Base-by-base conservation (phyloP, 148 eudicot genomes). In the Silene conica region DNA sequence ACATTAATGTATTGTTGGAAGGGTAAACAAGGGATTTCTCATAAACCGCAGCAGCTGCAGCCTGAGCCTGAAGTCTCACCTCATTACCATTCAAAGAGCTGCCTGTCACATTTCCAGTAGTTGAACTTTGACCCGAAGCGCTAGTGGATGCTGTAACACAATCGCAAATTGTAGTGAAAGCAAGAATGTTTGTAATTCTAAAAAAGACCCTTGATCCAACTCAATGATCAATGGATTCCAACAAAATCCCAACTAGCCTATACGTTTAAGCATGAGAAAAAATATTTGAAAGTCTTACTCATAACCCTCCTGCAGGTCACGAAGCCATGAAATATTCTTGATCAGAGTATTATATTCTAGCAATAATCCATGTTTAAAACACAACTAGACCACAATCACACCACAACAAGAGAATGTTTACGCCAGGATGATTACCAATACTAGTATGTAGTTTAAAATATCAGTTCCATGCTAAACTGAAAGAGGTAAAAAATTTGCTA, bases 21-120 rank as follows among this genome's bases (percentile, higher is more conserved):
- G 99, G 97, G 80, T 95, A 95, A 50, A 95, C 97, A 80, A 85
- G 85, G 75, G 99, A 95, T 82, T 82, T 95, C 81, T 84, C 89
- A 80, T 95, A 95, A 25, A 95, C 65, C 23, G 96, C 76, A 10
- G 99, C 97, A 55, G 99, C 99, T 6, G 96, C 83, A n/a, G 97
- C 90, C 50, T 96, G 97, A 76, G 99, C 99, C 84, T 87, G 87
- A 13, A 92, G 84, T 73, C 97, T 86, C 31, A 85, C 92, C 73
- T 89, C 86, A 68, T 89, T 87, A 77, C 81, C 85, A 74, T 82
- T 86, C 59, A 85, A 63, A 72, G 83, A 74, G 72, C 66, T 75
- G 73, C 54, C 78, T 64, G 77, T 81, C 8, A 18, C 74, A 75
- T 83, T 83, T 71, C 70, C 89, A 73, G 81, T 74, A 71, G 74